Evolutionary conservation across 306 rosid species (phyloP).

Genomic region (Vigna reflexopilosa): DNA sequence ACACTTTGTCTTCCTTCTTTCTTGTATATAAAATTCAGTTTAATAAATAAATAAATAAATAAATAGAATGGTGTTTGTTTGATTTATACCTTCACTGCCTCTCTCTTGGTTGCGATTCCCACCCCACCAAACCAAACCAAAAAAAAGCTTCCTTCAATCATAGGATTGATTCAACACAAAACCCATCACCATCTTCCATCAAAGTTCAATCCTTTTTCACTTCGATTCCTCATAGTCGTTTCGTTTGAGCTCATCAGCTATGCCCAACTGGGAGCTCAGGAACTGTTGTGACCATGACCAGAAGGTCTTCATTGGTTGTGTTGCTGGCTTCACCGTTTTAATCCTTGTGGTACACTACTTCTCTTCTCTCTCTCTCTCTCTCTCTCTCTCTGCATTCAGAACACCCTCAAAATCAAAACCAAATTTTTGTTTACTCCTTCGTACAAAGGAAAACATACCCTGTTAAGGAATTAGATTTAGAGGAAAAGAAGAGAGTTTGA

Average conservation of each 20-base stretch:
- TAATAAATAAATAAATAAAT: neutral
- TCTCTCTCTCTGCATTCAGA: neutral
- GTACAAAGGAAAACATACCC: neutral
- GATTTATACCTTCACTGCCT: neutral
- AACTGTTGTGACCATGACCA: slow-evolving; percentile 82
- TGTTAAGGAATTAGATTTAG: neutral
- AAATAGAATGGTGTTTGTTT: neutral
- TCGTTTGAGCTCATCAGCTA: slow-evolving; percentile 21
- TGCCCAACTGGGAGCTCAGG: slow-evolving; percentile 93
- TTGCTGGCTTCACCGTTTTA: slow-evolving; percentile 72
- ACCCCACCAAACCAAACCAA: slow-evolving; percentile 20
- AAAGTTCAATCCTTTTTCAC: slow-evolving; percentile 21
- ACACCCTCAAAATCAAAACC: neutral
- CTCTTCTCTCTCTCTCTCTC: slow-evolving; percentile 3
- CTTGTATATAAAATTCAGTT: neutral
- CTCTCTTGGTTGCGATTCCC: neutral
- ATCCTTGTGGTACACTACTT: slow-evolving; percentile 66
- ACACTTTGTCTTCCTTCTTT: neutral
- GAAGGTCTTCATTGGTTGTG: slow-evolving; percentile 64
- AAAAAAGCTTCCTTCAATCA: slow-evolving; percentile 8
- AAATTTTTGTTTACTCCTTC: slow-evolving; percentile 31
- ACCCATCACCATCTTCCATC: neutral
- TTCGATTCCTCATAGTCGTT: neutral
- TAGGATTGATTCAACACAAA: neutral
- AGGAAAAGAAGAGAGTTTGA: neutral